phyloP scores from a whole-genome alignment of 768 basidiomycete species.

The Mycena leptocephala region DNA sequence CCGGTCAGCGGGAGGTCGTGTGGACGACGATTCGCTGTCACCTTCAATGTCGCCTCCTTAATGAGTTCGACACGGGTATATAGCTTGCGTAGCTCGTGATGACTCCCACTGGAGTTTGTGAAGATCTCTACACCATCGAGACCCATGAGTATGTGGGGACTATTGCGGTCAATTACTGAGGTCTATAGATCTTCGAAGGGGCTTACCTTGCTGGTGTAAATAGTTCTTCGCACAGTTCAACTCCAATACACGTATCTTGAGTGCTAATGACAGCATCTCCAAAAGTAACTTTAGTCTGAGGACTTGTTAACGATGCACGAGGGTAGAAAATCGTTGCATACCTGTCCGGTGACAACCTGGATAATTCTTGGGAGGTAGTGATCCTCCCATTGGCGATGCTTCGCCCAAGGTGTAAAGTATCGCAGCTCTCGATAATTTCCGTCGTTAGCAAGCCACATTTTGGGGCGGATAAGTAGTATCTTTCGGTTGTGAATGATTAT shows the following conservation, averaged over 20 bases:
- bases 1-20: slow-evolving; percentile 7
- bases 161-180: slow-evolving; percentile 47
- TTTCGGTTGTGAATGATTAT: slow-evolving; percentile 89
- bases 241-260: slow-evolving; percentile 94
- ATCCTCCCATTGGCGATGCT: slow-evolving; percentile 91
- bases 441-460: slow-evolving; percentile 99
- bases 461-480: slow-evolving; percentile 96
- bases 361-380: slow-evolving; percentile 94
- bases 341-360: slow-evolving; percentile 91
- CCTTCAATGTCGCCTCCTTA: slow-evolving; percentile 97
- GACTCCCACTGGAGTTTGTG: slow-evolving; percentile 98
- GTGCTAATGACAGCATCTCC: slow-evolving; percentile 97
- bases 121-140: slow-evolving; percentile 99
- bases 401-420: slow-evolving; percentile 96
- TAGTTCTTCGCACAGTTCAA: slow-evolving; percentile 97
- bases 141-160: slow-evolving; percentile 98
- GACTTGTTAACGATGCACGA: background rate
- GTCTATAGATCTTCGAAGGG: slow-evolving; percentile 29
- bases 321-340: slow-evolving; percentile 44
- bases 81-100: slow-evolving; percentile 98
- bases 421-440: slow-evolving; percentile 95
- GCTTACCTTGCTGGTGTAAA: slow-evolving; percentile 97
- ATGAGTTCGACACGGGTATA: slow-evolving; percentile 94
- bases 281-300: slow-evolving; percentile 90
- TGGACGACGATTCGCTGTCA: slow-evolving; percentile 42